Base-by-base conservation (phyloP, 768 basidiomycete species). In the Clavulina sp. region DNA sequence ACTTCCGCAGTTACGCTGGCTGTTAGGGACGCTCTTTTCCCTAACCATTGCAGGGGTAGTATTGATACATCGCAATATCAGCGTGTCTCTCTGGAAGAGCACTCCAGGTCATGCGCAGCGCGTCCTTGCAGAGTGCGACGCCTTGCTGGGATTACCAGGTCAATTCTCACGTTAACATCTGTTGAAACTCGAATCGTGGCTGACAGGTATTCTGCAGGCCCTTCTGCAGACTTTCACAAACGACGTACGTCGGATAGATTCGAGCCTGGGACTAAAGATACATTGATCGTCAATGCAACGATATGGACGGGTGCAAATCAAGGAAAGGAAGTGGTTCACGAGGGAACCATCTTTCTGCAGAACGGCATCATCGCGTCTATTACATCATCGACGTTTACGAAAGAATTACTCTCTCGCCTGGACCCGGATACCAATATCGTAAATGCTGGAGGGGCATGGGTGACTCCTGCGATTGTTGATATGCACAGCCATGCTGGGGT, bases 401-500 rank as follows among this genome's bases (percentile, higher is more conserved):
- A 38, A 19, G 7, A 38, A 7, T 7, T 38, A 7, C 34, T 19
- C 34, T 19, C 7, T 7, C 34, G 7, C 34, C 7, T 19, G 9
- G 7, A 38, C 19, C 34, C 34, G 34, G 9, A 38, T 38, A 38
- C 34, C 34, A 19, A 19, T 19, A 7, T 19, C 19, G 34, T n/a
- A 38, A 7, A 7, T 38, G 19, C 34, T 38, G 34, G 9, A 7
- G 9, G 9, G 34, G 34, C 34, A 7, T 19, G 19, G 7, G 34
- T 19, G 19, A 38, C 7, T 19, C 34, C 9, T 38, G 19, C 7
- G 19, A 19, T 79, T 50, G 68, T 81, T 32, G 77, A 80, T 59
- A 64, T 78, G 49, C 81, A 84, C 63, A 84, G 84, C 4, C 87
- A 91, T 61, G 64, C 89, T 40, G 91, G 86, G 3, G 66, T 92